Evolutionary conservation across 2,329 filamentous ascomycete genomes (phyloP).

Genomic region (Aspergillus bombycis): DNA sequence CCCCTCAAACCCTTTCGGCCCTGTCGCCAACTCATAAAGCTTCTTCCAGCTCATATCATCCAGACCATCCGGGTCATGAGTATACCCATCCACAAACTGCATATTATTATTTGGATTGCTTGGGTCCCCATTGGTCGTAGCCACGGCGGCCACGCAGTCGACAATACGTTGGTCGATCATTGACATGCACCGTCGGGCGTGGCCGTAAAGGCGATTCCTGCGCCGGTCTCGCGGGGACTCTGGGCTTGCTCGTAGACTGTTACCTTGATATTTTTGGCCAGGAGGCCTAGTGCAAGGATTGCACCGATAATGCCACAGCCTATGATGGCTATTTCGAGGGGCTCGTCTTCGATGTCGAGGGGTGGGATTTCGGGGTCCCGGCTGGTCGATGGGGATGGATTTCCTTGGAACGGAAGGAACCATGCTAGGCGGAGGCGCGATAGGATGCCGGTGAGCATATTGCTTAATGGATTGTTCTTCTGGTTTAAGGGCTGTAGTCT

Average conservation of each 20-base stretch:
- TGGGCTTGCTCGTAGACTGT: conserved; percentile 32
- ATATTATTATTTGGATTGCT: conserved; percentile 21
- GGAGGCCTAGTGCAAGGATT: conserved; percentile 28
- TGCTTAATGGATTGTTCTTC: neutral
- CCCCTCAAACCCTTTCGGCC: conserved; percentile 25
- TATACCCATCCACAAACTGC: conserved; percentile 31
- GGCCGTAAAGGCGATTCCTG: conserved; percentile 30
- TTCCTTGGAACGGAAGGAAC: neutral
- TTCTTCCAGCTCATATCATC: conserved; percentile 16
- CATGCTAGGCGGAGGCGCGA: neutral
- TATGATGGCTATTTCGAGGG: conserved; percentile 30
- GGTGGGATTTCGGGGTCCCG: neutral
- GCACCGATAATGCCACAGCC: conserved; percentile 34
- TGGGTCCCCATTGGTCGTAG: conserved; percentile 14
- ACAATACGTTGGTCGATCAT: conserved; percentile 21
- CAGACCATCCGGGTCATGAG: conserved; percentile 16
- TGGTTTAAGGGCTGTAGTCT: no score
- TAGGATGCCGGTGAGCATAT: neutral
- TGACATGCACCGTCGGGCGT: conserved; percentile 26
- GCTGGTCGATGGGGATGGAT: neutral
- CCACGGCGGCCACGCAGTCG: conserved; percentile 19
- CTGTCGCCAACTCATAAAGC: conserved; percentile 20
- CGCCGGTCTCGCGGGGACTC: conserved; percentile 27
- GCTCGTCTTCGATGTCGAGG: neutral
- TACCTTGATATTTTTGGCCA: conserved; percentile 23